Base-by-base conservation (phyloP, 176 grass and related monocot species). In the Avena eriantha region DNA sequence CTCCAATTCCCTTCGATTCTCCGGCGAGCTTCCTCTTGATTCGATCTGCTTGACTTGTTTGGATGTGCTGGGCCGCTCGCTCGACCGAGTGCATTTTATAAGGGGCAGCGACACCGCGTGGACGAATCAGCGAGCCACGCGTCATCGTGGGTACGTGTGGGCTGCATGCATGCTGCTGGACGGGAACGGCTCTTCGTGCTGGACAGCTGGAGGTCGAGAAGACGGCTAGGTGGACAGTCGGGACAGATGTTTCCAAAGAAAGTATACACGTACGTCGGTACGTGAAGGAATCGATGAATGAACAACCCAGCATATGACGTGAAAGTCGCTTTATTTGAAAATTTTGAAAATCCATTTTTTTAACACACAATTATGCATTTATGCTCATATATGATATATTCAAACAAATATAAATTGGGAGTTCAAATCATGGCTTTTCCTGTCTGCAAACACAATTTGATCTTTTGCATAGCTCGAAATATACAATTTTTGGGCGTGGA, bases 141-240 rank as follows among this genome's bases (percentile, higher is more conserved):
- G 73, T 76, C n/a, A n/a, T n/a, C 23, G 14, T 49, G 48, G 46
- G 16, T 24, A 76, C 73, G 46, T 76, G 47, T 76, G 47, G 71
- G 22, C 2, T 17, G 71, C 71, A 50, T 74, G 71, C 71, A 74
- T 16, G 71, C 2, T 46, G 0, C 45, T 0, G 10, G 41, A 23
- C 8, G 14, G n/a, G 7, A 3, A 65, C 4, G 61, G 61, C 61
- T 65, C 1, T 10, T 63, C 3, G n/a, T 65, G 61, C 24, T 66
- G n/a, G n/a, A n/a, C n/a, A n/a, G n/a, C n/a, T n/a, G 13, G 13
- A 33, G 63, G 3, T 66, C 26, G n/a, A 66, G 63, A 66, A 15
- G 29, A 34, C 2, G 63, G 63, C 26, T 10, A 65, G 71, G 14
- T 49, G 69, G 11, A 10, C 9, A 7, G 19, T 12, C 19, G 17